Evolutionary conservation across 208 protist genomes (phyloP), one percentile per base, ranked within the genome.

Genomic region (Blastocrithidia nonstop): DNA sequence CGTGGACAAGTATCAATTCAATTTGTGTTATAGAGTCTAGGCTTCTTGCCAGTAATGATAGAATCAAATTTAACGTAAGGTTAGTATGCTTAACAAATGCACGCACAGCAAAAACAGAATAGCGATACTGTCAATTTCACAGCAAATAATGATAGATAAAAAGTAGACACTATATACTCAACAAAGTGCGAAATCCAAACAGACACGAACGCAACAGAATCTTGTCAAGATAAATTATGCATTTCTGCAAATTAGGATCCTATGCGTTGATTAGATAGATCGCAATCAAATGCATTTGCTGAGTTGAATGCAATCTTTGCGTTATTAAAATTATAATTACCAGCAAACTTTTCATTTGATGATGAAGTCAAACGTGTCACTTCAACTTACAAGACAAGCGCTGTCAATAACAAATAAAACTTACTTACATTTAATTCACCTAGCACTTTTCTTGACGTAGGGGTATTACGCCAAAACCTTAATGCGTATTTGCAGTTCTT

Each of bases 401-500:
- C n/a, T n/a, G n/a, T n/a, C n/a, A n/a, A n/a, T n/a, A n/a, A n/a
- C n/a, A n/a, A n/a, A n/a, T n/a, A n/a, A n/a, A n/a, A n/a, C n/a
- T n/a, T n/a, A n/a, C n/a, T n/a, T n/a, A n/a, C n/a, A n/a, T n/a
- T n/a, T n/a, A n/a, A n/a, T n/a, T n/a, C n/a, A n/a, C n/a, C n/a
- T n/a, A 33, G 13, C 11, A 50, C 54, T 11, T 51, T 56, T 3
- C 49, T 85, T 26, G 75, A 82, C 48, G 66, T 73, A 0, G 61
- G 36, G 0, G 32, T 50, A 11, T 41, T 70, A 7, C 60, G 66
- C 17, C 61, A 60, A 26, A 52, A 58, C 3, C 65, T 84, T 9
- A 53, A 90, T 25, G 53, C 57, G 13, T 86, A 90, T 27, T 49
- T 90, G 6, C 25, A 50, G 6, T 90, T 69, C 46, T 61, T 90